Conservation (phyloP, 1,284 basidiomycete genomes). For the Leccinum colubrinum region DNA sequence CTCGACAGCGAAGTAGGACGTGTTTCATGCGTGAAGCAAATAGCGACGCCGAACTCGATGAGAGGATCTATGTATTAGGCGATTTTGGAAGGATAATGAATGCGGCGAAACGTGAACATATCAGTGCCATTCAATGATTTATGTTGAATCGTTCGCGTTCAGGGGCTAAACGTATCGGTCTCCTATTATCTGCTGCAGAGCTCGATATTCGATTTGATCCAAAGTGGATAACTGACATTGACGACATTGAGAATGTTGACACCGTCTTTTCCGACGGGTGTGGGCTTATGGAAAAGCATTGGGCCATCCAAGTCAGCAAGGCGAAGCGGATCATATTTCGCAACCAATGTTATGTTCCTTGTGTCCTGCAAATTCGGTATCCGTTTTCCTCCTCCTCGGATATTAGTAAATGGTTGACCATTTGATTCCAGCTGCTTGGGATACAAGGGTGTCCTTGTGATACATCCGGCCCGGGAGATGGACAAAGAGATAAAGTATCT, state of each 20-base stretch:
- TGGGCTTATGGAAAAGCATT: slow-evolving; percentile 53
- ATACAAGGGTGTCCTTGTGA: slow-evolving; percentile 66
- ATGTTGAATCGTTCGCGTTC: too few relatives aligned
- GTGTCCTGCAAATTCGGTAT: slow-evolving; percentile 62
- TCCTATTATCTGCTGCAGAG: slow-evolving; percentile 62
- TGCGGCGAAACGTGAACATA: too few relatives aligned
- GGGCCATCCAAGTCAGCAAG: slow-evolving; percentile 51
- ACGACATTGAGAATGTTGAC: slow-evolving; percentile 54
- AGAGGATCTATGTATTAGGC: too few relatives aligned
- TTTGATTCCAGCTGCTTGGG: slow-evolving; percentile 47
- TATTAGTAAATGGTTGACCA: neutral
- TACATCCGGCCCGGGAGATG: slow-evolving; percentile 47
- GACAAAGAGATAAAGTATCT: slow-evolving; percentile 43
- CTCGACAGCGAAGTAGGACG: too few relatives aligned
- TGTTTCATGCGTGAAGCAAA: too few relatives aligned
- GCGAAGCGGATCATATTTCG: slow-evolving; percentile 54
- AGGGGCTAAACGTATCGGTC: slow-evolving; percentile 40
- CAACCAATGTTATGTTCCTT: slow-evolving; percentile 53
- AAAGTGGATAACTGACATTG: slow-evolving; percentile 48
- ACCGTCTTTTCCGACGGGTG: slow-evolving; percentile 67
- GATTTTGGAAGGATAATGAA: too few relatives aligned
- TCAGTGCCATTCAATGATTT: too few relatives aligned
- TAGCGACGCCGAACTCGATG: too few relatives aligned
- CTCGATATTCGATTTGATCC: slow-evolving; percentile 56
- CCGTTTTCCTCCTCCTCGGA: neutral